A percentile compares a stretch with the other conserved stretches of the same genome.
Evolutionary conservation across 768 basidiomycete species (phyloP).

Genomic region (Cyathus striatus): DNA sequence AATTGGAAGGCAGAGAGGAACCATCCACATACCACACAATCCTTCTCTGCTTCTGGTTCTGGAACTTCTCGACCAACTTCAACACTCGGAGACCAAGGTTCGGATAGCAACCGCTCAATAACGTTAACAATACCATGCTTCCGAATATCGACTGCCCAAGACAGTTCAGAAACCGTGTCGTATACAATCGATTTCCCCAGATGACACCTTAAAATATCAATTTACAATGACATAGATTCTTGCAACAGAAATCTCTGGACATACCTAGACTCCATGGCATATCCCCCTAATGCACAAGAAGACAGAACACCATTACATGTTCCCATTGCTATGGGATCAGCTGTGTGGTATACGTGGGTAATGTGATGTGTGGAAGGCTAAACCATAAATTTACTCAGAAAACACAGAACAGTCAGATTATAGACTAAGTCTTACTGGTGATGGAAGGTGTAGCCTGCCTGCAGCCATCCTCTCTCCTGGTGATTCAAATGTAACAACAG

Average conservation of each 20-base stretch:
- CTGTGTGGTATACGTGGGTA: constrained; percentile 91
- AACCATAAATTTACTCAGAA: no score
- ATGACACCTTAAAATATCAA: constrained; percentile 57
- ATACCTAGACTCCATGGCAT: constrained; percentile 76
- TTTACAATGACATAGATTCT: neutral
- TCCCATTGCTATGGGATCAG: constrained; percentile 92
- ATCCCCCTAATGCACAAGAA: constrained; percentile 83
- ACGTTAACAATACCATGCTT: constrained; percentile 77
- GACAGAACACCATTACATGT: constrained; percentile 79
- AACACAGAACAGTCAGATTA: neutral
- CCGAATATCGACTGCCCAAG: constrained; percentile 82
- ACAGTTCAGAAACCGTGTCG: constrained; percentile 83
- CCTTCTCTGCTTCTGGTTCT: constrained; percentile 42
- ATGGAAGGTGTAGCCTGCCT: constrained; percentile 75
- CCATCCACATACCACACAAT: constrained; percentile 60
- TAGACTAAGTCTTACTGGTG: constrained; percentile 65
- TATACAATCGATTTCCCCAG: constrained; percentile 83
- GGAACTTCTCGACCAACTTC: constrained; percentile 64
- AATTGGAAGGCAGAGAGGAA: neutral
- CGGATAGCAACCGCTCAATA: constrained; percentile 65
- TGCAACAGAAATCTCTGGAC: constrained; percentile 9
- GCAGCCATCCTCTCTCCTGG: constrained; percentile 86
- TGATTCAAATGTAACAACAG: constrained; percentile 84
- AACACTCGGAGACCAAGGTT: constrained; percentile 67
- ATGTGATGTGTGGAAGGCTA: constrained; percentile 75